These are phyloP conservation scores for Verticillium alfalfae DNA, from an alignment of 2,329 filamentous ascomycete species.

Conservation along the genomic window DNA sequence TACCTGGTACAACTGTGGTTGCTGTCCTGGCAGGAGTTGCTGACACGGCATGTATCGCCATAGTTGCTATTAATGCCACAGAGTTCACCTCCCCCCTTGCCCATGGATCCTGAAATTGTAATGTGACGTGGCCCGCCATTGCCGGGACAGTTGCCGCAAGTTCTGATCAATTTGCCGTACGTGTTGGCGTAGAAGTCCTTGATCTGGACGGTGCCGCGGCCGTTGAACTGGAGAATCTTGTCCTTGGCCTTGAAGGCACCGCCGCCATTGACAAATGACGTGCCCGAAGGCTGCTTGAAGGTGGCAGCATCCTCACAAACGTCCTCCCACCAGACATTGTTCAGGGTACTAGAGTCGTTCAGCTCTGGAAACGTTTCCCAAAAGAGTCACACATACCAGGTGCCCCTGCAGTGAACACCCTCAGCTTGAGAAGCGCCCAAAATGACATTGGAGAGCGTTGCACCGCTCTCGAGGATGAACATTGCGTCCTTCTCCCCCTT, in stretches of 20 bases:
- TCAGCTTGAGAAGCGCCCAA: slow-evolving; percentile 37
- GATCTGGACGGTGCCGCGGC: slow-evolving; percentile 23
- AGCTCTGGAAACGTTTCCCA: not conserved
- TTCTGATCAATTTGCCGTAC: slow-evolving; percentile 40
- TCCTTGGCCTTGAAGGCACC: slow-evolving; percentile 34
- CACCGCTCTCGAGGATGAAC: slow-evolving; percentile 33
- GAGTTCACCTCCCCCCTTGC: slow-evolving; percentile 28
- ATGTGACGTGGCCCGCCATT: slow-evolving; percentile 35
- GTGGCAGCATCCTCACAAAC: slow-evolving; percentile 29
- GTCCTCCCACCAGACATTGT: slow-evolving; percentile 29
- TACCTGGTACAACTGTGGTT: slow-evolving; percentile 9
- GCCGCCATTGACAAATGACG: slow-evolving; percentile 33
- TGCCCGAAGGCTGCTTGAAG: slow-evolving; percentile 29
- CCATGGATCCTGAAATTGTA: slow-evolving; percentile 33
- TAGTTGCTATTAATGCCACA: slow-evolving; percentile 33
- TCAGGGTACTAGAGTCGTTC: slow-evolving; percentile 7
- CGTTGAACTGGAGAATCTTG: slow-evolving; percentile 37
- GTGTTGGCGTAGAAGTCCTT: slow-evolving; percentile 33
- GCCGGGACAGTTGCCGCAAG: slow-evolving; percentile 41
- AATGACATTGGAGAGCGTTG: slow-evolving; percentile 37
- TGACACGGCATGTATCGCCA: slow-evolving; percentile 15
- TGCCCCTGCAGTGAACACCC: slow-evolving; percentile 38
- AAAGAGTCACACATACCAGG: slow-evolving; percentile 32
- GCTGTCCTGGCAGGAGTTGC: slow-evolving; percentile 12
- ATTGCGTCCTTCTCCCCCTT: slow-evolving; percentile 32